Evolutionary conservation across 2,329 filamentous ascomycete genomes (phyloP).

Genomic region (Aspergillus caelatus): DNA sequence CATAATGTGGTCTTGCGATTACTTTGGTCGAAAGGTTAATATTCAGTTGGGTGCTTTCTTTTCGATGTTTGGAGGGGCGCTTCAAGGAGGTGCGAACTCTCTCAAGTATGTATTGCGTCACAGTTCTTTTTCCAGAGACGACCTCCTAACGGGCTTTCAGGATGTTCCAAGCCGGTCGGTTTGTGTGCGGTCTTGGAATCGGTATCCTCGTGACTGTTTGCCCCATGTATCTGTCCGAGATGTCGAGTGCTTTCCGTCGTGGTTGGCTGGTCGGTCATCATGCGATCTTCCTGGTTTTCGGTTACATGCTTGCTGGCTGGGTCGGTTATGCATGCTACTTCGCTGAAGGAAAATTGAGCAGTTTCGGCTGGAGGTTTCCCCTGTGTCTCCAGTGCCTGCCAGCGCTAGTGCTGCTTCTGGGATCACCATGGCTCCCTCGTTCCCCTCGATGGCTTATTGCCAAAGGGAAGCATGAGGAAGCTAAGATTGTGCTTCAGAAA

Average conservation of each 20-base stretch:
- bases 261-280: conserved; percentile 52
- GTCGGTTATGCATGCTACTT: conserved; percentile 51
- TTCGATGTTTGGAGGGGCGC: conserved; percentile 50
- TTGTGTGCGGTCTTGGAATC: conserved; percentile 47
- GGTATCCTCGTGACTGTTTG: conserved; percentile 48
- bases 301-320: conserved; percentile 51
- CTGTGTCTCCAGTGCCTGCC: conserved; percentile 46
- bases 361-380: conserved; percentile 52
- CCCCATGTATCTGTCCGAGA: conserved; percentile 51
- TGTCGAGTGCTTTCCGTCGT: conserved; percentile 44
- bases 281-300: conserved; percentile 52
- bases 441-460: conserved; percentile 56
- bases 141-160: conserved; percentile 19
- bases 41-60: conserved; percentile 52
- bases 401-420: conserved; percentile 44
- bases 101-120: conserved; percentile 37
- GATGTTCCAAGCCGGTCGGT: conserved; percentile 51
- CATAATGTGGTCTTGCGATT: conserved; percentile 54
- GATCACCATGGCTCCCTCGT: conserved; percentile 47
- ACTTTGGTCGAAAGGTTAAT: conserved; percentile 48
- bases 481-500: conserved; percentile 45
- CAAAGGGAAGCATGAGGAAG: conserved; percentile 50
- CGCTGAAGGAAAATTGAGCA: conserved; percentile 35
- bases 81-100: conserved; percentile 51
- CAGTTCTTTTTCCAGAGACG: background rate